Evolutionary conservation across 2,329 filamentous ascomycete genomes (phyloP).

Genomic region (Ascocoryne sarcoides): DNA sequence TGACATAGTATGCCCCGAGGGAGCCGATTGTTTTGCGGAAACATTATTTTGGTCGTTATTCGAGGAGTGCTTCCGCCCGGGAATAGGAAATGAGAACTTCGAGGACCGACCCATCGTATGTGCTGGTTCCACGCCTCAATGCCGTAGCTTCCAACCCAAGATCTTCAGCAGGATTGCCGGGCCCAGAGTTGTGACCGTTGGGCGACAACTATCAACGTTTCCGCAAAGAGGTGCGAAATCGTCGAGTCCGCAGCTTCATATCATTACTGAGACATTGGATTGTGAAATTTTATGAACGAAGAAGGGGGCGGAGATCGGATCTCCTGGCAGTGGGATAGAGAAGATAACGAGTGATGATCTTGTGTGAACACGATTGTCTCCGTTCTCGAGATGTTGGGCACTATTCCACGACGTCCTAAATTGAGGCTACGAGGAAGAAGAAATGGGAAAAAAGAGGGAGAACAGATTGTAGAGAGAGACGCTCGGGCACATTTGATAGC

Average conservation of each 20-base stretch:
- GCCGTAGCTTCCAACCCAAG: not conserved
- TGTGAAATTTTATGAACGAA: not conserved
- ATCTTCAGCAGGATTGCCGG: not conserved
- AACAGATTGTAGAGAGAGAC: not conserved
- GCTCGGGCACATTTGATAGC: constrained; percentile 5
- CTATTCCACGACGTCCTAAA: too few species aligned
- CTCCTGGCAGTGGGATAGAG: not conserved
- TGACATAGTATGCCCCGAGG: constrained; percentile 13
- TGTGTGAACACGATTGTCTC: not conserved
- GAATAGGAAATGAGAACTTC: constrained; percentile 30
- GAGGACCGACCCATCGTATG: constrained; percentile 27
- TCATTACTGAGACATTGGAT: not conserved
- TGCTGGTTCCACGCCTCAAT: not conserved
- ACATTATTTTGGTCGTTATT: constrained; percentile 11
- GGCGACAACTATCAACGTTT: not conserved
- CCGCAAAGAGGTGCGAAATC: not conserved
- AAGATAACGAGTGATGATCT: not conserved
- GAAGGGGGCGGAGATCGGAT: not conserved
- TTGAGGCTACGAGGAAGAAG: too few species aligned
- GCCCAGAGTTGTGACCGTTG: too few species aligned
- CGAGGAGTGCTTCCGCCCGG: constrained; percentile 22
- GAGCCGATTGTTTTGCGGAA: constrained; percentile 1
- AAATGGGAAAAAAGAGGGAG: not conserved
- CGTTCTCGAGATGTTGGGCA: not conserved
- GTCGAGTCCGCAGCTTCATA: too few species aligned